Conservation (phyloP, 2,329 filamentous ascomycete genomes). For the Sclerotinia glacialis region DNA sequence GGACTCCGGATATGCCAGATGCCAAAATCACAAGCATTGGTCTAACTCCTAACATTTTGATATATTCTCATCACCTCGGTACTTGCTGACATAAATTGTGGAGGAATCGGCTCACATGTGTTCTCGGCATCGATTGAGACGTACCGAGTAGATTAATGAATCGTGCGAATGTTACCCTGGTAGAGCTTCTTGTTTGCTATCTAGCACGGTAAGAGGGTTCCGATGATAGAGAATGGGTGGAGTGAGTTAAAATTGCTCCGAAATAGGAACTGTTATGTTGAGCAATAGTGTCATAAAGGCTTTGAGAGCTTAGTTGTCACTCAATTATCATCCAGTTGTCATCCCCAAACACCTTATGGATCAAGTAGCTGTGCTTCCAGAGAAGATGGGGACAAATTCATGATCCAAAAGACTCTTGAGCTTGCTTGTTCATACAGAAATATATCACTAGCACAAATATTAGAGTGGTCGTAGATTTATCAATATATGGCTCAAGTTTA, state of each 20-base stretch:
- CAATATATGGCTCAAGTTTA: not conserved
- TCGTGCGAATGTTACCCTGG: not conserved
- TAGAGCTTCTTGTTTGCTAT: not conserved
- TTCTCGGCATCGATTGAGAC: slow-evolving; percentile 6
- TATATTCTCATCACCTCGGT: slow-evolving; percentile 6
- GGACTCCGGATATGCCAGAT: not conserved
- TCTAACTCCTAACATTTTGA: not conserved
- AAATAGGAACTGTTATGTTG: slow-evolving; percentile 6
- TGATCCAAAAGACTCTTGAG: not conserved
- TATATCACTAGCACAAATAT: not conserved
- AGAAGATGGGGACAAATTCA: not conserved
- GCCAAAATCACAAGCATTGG: not conserved
- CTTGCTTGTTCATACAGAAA: not conserved
- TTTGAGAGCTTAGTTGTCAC: not conserved
- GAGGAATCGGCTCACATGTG: slow-evolving; percentile 11
- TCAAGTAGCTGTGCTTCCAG: not conserved
- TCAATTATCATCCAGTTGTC: too few relatives aligned
- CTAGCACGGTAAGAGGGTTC: not conserved
- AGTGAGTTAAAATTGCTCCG: slow-evolving; percentile 2
- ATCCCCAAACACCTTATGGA: not conserved
- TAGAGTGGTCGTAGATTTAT: not conserved
- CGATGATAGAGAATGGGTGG: not conserved
- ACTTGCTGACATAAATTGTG: not conserved
- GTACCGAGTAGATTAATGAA: not conserved
- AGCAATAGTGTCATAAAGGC: not conserved